These are phyloP conservation scores for Alternaria sp. DNA, from an alignment of 2,329 filamentous ascomycete species.

Conservation along the genomic window DNA sequence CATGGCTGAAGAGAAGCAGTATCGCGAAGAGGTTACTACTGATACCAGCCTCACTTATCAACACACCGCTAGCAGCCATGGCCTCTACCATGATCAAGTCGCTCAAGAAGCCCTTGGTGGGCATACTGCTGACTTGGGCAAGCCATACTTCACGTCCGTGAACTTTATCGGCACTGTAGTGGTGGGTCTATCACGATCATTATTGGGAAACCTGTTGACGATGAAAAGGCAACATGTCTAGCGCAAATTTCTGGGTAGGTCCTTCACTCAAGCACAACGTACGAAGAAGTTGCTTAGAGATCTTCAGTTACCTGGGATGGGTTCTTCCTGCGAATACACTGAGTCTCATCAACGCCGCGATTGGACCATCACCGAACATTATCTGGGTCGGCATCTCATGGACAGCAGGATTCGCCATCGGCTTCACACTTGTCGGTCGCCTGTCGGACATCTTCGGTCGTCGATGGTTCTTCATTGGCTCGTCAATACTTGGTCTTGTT, in stretches of 20 bases:
- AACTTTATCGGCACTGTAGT: slow-evolving; percentile 45
- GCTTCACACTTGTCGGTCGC: slow-evolving; percentile 51
- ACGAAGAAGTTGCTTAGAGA: not conserved
- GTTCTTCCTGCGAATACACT: slow-evolving; percentile 43
- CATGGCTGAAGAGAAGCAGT: slow-evolving; percentile 37
- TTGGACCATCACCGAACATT: slow-evolving; percentile 51
- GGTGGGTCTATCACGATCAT: slow-evolving; percentile 23
- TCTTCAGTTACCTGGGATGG: slow-evolving; percentile 38
- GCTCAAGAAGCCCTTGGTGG: slow-evolving; percentile 43
- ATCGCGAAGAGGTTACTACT: slow-evolving; percentile 22
- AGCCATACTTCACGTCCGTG: slow-evolving; percentile 37
- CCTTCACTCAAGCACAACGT: not conserved
- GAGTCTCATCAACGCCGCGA: slow-evolving; percentile 49
- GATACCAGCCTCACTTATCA: slow-evolving; percentile 15
- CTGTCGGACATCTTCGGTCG: slow-evolving; percentile 53
- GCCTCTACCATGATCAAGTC: slow-evolving; percentile 43
- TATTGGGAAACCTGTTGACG: not conserved
- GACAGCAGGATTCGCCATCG: slow-evolving; percentile 48
- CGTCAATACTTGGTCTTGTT: slow-evolving; percentile 45
- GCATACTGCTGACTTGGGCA: slow-evolving; percentile 35
- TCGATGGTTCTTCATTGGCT: slow-evolving; percentile 49
- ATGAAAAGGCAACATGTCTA: slow-evolving; percentile 39
- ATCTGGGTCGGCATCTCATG: slow-evolving; percentile 51
- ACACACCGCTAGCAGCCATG: slow-evolving; percentile 20
- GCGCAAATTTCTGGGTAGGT: slow-evolving; percentile 40